These are phyloP conservation scores for Heterococcus sp. DNA, from an alignment of 108 stramenopile species.

Conservation along the genomic window DNA sequence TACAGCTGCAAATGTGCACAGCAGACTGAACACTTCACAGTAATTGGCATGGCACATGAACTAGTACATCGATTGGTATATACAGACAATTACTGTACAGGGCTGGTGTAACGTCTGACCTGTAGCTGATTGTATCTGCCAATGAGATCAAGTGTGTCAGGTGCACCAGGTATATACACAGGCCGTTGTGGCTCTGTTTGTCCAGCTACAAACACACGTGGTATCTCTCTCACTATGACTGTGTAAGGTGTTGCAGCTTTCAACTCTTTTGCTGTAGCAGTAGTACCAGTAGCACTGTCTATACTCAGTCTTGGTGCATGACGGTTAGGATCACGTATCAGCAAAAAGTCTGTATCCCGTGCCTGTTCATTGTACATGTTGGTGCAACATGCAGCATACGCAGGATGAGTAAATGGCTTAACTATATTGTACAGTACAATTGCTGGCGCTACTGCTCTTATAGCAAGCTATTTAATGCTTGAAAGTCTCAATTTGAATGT, in stretches of 20 bases:
- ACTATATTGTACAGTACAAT: neutral
- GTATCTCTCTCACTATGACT: neutral
- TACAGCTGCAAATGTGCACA: too few species aligned
- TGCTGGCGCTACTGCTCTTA: neutral
- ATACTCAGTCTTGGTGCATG: slow-evolving; percentile 4
- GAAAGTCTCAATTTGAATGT: too few species aligned
- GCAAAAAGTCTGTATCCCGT: slow-evolving; percentile 18
- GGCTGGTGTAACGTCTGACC: neutral
- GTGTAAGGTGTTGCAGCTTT: too few species aligned
- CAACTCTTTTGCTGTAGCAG: too few species aligned
- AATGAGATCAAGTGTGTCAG: neutral
- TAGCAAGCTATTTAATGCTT: too few species aligned
- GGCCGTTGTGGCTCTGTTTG: slow-evolving; percentile 28
- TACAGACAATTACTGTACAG: too few species aligned
- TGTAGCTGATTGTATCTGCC: neutral
- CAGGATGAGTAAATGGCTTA: neutral
- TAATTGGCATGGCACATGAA: too few species aligned
- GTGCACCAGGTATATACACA: neutral
- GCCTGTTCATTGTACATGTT: too few species aligned
- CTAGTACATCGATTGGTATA: too few species aligned
- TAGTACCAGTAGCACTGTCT: neutral
- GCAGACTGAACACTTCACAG: too few species aligned
- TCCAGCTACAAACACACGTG: slow-evolving; percentile 16
- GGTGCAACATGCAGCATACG: too few species aligned
- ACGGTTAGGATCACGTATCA: slow-evolving; percentile 33